A percentile compares a stretch with the other conserved stretches of the same genome.
Evolutionary conservation across 1,284 basidiomycete species (phyloP).

Genomic region (Boletus calvinii): DNA sequence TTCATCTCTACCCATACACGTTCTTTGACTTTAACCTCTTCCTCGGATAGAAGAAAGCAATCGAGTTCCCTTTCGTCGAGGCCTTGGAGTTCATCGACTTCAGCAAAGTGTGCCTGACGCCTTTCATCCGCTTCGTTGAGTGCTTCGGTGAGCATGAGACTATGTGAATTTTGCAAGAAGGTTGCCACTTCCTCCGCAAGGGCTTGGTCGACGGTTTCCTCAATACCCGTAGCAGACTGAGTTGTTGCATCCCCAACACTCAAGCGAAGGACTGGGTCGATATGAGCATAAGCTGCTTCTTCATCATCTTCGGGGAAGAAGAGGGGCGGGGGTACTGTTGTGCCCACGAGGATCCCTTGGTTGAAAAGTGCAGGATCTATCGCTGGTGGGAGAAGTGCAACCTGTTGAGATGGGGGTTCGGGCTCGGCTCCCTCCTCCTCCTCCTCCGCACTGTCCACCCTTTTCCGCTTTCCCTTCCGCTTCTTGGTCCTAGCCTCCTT

Average conservation of each 20-base stretch:
- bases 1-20: constrained; percentile 98
- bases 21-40: constrained; percentile 89
- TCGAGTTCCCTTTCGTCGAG: constrained; percentile 95
- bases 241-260: constrained; percentile 12
- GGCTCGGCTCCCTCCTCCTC: constrained; percentile 39
- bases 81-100: constrained; percentile 68
- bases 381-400: constrained; percentile 37
- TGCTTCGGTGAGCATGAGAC: constrained; percentile 52
- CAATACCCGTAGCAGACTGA: constrained; percentile 31
- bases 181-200: constrained; percentile 66
- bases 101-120: constrained; percentile 49
- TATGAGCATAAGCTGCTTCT: constrained; percentile 46
- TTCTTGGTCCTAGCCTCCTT: constrained; percentile 33
- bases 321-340: constrained; percentile 32
- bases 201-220: constrained; percentile 50
- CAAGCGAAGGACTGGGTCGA: constrained; percentile 57
- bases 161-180: constrained; percentile 60
- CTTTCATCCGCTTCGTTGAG: constrained; percentile 64
- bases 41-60: constrained; percentile 77
- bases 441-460: constrained; percentile 41
- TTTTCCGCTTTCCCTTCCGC: constrained; percentile 42
- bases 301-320: constrained; percentile 45
- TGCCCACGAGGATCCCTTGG: constrained; percentile 40
- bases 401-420: constrained; percentile 18
- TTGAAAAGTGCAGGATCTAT: constrained; percentile 43